A percentile compares a stretch with the other conserved stretches of the same genome.
Evolutionary conservation across 2,329 filamentous ascomycete species (phyloP).

Genomic region (Aspergillus jensenii): DNA sequence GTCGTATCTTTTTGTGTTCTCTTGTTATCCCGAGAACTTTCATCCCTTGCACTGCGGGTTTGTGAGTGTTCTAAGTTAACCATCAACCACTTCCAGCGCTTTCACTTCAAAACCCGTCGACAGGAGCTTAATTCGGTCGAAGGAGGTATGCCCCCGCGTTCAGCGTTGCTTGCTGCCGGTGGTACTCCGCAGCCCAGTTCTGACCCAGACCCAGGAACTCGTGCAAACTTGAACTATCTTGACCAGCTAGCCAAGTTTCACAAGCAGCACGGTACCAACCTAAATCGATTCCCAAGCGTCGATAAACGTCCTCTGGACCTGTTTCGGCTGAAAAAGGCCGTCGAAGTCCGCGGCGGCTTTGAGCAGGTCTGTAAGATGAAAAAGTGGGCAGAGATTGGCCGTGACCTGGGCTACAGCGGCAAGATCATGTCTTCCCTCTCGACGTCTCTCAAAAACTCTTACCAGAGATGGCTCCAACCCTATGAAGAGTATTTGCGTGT

Average conservation of each 20-base stretch:
- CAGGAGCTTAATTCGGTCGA: slow-evolving; percentile 98
- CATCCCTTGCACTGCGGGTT: not conserved
- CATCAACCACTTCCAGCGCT: slow-evolving; percentile 61
- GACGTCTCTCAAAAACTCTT: slow-evolving; percentile 97
- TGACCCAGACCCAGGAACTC: slow-evolving; percentile 67
- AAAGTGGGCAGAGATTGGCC: slow-evolving; percentile 98
- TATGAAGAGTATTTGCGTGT: slow-evolving; percentile 92
- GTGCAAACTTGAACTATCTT: slow-evolving; percentile 92
- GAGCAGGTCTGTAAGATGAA: slow-evolving; percentile 96
- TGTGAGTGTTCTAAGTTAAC: slow-evolving; percentile 17
- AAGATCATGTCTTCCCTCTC: slow-evolving; percentile 99
- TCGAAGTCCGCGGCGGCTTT: slow-evolving; percentile 91
- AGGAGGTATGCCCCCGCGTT: slow-evolving; percentile 67
- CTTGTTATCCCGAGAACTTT: not conserved
- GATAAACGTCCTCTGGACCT: slow-evolving; percentile 96
- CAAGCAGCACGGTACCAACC: slow-evolving; percentile 90
- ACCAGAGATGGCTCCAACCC: slow-evolving; percentile 92
- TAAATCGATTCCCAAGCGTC: slow-evolving; percentile 92
- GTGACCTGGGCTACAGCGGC: slow-evolving; percentile 94
- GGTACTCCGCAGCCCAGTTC: slow-evolving; percentile 30
- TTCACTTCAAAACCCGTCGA: slow-evolving; percentile 93
- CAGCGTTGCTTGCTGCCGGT: slow-evolving; percentile 29
- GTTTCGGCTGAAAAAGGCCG: slow-evolving; percentile 94
- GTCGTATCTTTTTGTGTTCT: not conserved
- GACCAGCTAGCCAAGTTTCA: slow-evolving; percentile 95